Evolutionary conservation across 2,329 filamentous ascomycete genomes (phyloP).

Genomic region (Sporothrix pseudoabietina): DNA sequence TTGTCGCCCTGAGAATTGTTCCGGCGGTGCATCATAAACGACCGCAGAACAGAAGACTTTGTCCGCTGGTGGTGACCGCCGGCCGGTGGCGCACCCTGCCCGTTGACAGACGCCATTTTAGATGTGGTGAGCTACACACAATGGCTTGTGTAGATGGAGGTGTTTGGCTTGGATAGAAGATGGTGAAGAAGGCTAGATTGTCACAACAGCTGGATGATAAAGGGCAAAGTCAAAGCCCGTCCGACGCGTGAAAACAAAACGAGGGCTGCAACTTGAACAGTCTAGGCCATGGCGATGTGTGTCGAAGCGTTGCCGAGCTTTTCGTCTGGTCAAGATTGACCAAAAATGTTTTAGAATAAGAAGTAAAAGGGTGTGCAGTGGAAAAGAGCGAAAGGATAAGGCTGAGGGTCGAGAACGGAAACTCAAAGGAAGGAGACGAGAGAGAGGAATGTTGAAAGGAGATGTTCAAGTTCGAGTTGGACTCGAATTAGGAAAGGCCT

Average conservation of each 20-base stretch:
- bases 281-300: conserved; percentile 4
- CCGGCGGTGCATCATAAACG: conserved; percentile 52
- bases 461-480: conserved; percentile 4
- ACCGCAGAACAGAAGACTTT: conserved; percentile 54
- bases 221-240: neutral
- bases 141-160: neutral
- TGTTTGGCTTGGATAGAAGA: neutral
- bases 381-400: neutral
- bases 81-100: conserved; percentile 14
- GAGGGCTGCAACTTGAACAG: neutral
- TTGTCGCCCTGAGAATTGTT: conserved; percentile 51
- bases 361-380: neutral
- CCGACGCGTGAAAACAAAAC: conserved; percentile 4
- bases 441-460: conserved; percentile 20
- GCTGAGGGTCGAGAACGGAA: conserved; percentile 13
- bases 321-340: neutral
- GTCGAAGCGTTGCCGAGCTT: neutral
- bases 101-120: conserved; percentile 31
- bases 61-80: conserved; percentile 45
- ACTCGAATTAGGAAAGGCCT: conserved; percentile 15
- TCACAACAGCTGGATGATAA: neutral
- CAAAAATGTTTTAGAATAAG: neutral
- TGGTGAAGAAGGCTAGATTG: neutral
- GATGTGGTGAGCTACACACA: neutral
- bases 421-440: neutral